Conservation (phyloP, 2,329 filamentous ascomycete species). For the Zasmidium angulare region DNA sequence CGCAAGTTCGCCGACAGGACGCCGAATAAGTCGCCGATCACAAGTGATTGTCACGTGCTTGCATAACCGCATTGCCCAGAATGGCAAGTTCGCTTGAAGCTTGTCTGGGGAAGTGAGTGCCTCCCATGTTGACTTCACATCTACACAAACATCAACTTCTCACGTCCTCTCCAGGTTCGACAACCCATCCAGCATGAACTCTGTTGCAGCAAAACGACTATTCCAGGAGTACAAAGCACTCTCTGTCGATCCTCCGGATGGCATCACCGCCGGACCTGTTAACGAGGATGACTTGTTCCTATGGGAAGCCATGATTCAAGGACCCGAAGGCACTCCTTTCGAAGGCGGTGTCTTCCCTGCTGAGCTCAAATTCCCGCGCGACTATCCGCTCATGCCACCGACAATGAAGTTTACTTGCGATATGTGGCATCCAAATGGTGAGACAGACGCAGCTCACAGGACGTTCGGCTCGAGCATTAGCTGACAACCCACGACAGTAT, state of each 20-base stretch:
- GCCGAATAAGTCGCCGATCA: not conserved
- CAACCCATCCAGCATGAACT: conserved; percentile 28
- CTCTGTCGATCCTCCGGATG: conserved; percentile 92
- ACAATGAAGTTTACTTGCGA: conserved; percentile 94
- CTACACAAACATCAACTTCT: not conserved
- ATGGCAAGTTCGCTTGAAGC: not conserved
- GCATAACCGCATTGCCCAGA: not conserved
- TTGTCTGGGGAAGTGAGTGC: not conserved
- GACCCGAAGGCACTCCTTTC: conserved; percentile 92
- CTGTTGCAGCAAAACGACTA: conserved; percentile 69
- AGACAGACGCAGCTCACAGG: conserved; percentile 19
- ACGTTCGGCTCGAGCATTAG: not conserved
- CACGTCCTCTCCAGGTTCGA: not conserved
- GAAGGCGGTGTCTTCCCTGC: conserved; percentile 95
- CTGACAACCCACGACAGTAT: conserved; percentile 58
- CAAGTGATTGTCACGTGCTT: not conserved
- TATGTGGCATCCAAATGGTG: conserved; percentile 96
- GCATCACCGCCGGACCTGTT: conserved; percentile 91
- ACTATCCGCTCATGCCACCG: conserved; percentile 94
- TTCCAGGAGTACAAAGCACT: conserved; percentile 95
- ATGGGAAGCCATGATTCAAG: conserved; percentile 96
- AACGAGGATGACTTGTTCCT: conserved; percentile 92
- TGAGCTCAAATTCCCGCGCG: conserved; percentile 89
- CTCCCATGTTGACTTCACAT: not conserved
- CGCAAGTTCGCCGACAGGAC: too few species aligned